Conservation (phyloP, 371 early-diverging fungal genomes). For the Batrachochytrium dendrobatidis region DNA sequence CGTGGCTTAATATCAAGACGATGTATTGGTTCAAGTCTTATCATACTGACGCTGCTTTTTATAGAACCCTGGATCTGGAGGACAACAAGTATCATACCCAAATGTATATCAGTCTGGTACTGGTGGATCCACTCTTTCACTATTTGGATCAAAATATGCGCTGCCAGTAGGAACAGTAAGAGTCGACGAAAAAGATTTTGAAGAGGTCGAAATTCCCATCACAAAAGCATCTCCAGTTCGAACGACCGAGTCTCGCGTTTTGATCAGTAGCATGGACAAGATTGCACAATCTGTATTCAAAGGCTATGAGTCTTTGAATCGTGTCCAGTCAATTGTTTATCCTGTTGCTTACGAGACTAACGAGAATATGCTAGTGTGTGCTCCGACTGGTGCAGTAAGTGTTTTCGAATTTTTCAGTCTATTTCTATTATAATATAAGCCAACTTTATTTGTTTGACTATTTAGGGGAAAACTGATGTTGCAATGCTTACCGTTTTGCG, state of each 20-base stretch:
- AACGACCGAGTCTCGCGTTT: conserved; percentile 21
- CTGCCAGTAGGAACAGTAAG: conserved; percentile 36
- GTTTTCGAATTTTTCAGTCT: not conserved
- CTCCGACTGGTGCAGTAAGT: conserved; percentile 96
- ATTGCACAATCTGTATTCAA: conserved; percentile 61
- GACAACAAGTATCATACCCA: conserved; percentile 25
- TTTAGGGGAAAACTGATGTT: conserved; percentile 97
- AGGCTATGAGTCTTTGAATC: conserved; percentile 83
- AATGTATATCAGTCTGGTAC: conserved; percentile 35
- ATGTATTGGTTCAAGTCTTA: not conserved
- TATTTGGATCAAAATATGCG: conserved; percentile 29
- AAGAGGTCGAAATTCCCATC: conserved; percentile 40
- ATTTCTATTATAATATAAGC: not conserved
- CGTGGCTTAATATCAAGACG: not conserved
- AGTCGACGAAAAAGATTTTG: conserved; percentile 33
- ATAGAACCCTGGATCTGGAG: not conserved
- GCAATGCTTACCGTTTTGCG: conserved; percentile 89
- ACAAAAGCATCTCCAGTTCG: conserved; percentile 20
- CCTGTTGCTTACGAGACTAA: conserved; percentile 88
- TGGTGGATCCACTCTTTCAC: conserved; percentile 22
- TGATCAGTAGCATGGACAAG: conserved; percentile 23
- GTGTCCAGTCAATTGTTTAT: conserved; percentile 91
- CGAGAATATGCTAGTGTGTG: conserved; percentile 97
- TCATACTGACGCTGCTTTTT: not conserved
- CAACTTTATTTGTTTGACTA: conserved; percentile 9